Conservation (phyloP, 2,329 filamentous ascomycete genomes). For the Phyllosticta citriasiana region DNA sequence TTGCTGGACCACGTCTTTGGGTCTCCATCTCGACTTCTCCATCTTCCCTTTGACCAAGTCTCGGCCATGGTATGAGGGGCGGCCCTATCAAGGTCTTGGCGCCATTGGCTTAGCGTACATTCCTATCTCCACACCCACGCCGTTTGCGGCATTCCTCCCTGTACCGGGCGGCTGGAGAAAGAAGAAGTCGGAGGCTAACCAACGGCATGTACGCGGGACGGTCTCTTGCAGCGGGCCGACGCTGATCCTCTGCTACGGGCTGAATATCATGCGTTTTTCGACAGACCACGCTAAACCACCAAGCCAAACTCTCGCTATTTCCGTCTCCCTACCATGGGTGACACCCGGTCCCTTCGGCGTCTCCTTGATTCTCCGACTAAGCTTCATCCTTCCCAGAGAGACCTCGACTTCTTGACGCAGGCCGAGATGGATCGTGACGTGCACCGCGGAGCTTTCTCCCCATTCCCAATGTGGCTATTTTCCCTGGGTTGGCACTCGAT, state of each 20-base stretch:
- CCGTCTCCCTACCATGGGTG: not conserved
- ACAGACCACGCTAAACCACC: not conserved
- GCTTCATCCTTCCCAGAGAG: not conserved
- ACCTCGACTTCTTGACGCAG: not conserved
- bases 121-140: slow-evolving; percentile 9
- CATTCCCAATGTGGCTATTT: slow-evolving; percentile 6
- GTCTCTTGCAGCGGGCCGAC: slow-evolving; percentile 1
- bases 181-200: slow-evolving; percentile 3
- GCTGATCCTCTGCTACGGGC: slow-evolving; percentile 4
- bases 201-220: slow-evolving; percentile 7
- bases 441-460: not conserved
- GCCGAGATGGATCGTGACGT: not conserved
- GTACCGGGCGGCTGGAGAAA: slow-evolving; percentile 4
- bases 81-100: not conserved
- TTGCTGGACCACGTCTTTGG: not conserved
- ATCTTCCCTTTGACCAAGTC: slow-evolving; percentile 5
- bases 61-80: not conserved
- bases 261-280: slow-evolving; percentile 3
- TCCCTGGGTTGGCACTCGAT: not conserved
- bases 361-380: not conserved
- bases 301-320: not conserved
- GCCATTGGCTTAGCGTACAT: slow-evolving; percentile 5
- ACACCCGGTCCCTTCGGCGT: slow-evolving; percentile 1
- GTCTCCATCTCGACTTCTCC: not conserved
- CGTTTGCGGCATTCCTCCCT: slow-evolving; percentile 10